Percentiles rank a stretch among this genome's conserved stretches.
Evolutionary conservation across 257 asterid species (phyloP).

Genomic region (Capsicum rhomboideum): DNA sequence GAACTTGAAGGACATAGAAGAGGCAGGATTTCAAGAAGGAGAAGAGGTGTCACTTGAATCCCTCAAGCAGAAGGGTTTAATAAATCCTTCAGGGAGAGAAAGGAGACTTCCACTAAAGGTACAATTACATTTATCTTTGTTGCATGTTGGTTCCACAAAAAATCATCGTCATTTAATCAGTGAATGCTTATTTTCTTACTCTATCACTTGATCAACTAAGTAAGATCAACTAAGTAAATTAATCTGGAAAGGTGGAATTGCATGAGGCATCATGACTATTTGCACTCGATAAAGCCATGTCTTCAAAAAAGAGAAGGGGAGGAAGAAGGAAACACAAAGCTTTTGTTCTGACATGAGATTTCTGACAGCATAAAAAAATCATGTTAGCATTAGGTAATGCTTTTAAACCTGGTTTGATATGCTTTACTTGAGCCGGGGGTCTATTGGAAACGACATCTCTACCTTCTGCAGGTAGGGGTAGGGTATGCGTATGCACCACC

Average conservation of each 20-base stretch:
- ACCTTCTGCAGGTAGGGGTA: no score
- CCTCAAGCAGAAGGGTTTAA: slow-evolving; percentile 71
- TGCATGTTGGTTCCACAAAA: not conserved
- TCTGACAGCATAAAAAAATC: not conserved
- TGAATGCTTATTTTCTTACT: not conserved
- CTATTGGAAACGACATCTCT: no score
- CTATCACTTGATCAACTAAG: not conserved
- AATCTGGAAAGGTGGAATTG: not conserved
- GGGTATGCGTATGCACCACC: no score
- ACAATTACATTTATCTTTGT: not conserved
- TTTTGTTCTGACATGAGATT: not conserved
- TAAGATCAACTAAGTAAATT: not conserved
- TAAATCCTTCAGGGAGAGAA: slow-evolving; percentile 96
- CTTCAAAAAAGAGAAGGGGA: not conserved
- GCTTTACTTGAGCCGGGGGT: no score
- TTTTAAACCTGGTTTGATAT: no score
- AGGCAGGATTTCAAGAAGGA: slow-evolving; percentile 81
- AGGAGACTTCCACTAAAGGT: slow-evolving; percentile 93
- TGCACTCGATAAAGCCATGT: not conserved
- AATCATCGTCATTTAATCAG: not conserved
- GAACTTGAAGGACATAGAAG: slow-evolving; percentile 75
- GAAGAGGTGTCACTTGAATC: slow-evolving; percentile 94
- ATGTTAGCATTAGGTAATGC: not conserved
- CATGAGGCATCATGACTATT: not conserved
- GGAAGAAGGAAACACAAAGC: not conserved